A percentile compares a stretch with the other conserved stretches of the same genome.
These are phyloP conservation scores for Tulasnella calospora DNA, from an alignment of 768 basidiomycete genomes.

Conservation along the genomic window DNA sequence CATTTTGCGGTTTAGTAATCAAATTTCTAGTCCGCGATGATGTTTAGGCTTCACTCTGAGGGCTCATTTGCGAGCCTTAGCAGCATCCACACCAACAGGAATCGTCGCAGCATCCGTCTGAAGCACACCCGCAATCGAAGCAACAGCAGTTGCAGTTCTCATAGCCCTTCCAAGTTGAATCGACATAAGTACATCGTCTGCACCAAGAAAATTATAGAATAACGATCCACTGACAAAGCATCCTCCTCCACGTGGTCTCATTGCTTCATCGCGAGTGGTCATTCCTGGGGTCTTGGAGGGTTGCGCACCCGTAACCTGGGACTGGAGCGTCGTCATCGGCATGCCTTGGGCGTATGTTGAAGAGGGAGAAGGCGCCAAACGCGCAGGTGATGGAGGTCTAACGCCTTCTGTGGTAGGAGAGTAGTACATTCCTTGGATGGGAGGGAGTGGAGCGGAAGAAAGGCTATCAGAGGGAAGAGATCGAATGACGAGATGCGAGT, in stretches of 20 bases:
- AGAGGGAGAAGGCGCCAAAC: background rate
- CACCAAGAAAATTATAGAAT: background rate
- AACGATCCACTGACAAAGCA: background rate
- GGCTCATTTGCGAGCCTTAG: background rate
- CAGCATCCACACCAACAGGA: slow-evolving; percentile 1
- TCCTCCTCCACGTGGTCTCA: background rate
- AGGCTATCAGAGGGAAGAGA: background rate
- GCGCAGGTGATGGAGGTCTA: background rate
- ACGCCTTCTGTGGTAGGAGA: background rate
- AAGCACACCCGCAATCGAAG: background rate
- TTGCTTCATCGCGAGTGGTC: background rate
- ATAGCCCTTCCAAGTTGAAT: background rate
- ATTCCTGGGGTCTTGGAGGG: background rate
- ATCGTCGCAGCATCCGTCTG: background rate
- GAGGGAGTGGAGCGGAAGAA: background rate
- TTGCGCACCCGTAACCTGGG: background rate
- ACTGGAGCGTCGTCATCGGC: background rate
- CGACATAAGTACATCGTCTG: background rate
- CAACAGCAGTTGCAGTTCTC: background rate
- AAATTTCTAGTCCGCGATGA: too few relatives aligned
- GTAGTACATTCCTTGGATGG: background rate
- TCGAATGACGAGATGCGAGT: background rate
- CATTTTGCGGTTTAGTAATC: background rate
- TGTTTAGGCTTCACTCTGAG: too few relatives aligned
- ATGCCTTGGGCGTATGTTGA: background rate